These are phyloP conservation scores for Neoboletus subvelutipes DNA, from an alignment of 768 basidiomycete species.

Conservation along the genomic window DNA sequence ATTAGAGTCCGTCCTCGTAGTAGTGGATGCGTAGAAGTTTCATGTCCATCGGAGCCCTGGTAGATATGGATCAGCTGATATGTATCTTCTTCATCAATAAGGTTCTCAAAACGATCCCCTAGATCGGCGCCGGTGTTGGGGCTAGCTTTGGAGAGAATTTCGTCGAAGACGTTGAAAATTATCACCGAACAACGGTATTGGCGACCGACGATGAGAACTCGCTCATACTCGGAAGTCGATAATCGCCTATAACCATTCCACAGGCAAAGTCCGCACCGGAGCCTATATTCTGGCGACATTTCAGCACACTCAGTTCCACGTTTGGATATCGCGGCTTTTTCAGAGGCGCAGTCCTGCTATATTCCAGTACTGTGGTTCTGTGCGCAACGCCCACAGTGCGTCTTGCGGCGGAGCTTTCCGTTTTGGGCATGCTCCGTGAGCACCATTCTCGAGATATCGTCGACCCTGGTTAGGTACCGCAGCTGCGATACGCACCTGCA, in stretches of 20 bases:
- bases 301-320: background rate
- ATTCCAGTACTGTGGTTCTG: constrained; percentile 12
- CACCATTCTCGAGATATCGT: background rate
- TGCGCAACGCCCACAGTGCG: background rate
- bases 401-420: constrained; percentile 1
- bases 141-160: background rate
- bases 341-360: constrained; percentile 19
- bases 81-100: background rate
- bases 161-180: background rate
- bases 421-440: constrained; percentile 11
- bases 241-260: constrained; percentile 11
- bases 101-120: constrained; percentile 4
- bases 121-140: constrained; percentile 7
- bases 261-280: constrained; percentile 5
- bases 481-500: background rate
- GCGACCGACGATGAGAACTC: background rate
- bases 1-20: background rate
- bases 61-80: background rate
- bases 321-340: background rate
- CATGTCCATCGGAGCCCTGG: background rate
- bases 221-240: constrained; percentile 4
- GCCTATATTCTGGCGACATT: constrained; percentile 11
- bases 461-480: background rate
- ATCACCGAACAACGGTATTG: background rate
- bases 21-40: background rate